Base-by-base conservation (phyloP, 2,329 filamentous ascomycete genomes). In the Chaetomium strumarium region DNA sequence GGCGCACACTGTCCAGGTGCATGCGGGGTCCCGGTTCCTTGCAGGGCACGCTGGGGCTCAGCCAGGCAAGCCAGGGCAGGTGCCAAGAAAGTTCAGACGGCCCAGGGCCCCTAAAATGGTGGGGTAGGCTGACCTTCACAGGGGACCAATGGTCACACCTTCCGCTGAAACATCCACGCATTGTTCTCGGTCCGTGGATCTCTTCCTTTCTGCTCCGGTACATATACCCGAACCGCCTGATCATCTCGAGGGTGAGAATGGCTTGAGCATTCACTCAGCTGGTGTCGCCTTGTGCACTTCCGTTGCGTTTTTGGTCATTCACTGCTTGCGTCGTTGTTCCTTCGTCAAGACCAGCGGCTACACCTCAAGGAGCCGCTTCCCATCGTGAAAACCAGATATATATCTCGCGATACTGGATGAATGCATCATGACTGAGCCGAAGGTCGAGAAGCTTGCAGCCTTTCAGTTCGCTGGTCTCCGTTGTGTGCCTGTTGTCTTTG, bases 51-150 rank as follows among this genome's bases (percentile, higher is more conserved):
- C n/a, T n/a, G n/a, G n/a, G n/a, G n/a, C n/a, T n/a, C n/a, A n/a
- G n/a, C n/a, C n/a, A n/a, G n/a, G n/a, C n/a, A n/a, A n/a, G n/a
- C n/a, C n/a, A 24, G 4, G 24, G 24, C 24, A 24, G 24, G 24
- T 24, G 24, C 24, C 24, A 24, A 24, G 24, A 24, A 24, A 24
- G 24, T 7, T 24, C 4, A 24, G 14, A 33, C 16, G 46, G n/a
- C n/a, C n/a, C n/a, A n/a, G n/a, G 46, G 31, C 7, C 17, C 11
- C n/a, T 42, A 24, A n/a, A n/a, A 38, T 48, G 50, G 50, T 48
- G 45, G 50, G 50, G 50, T 44, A 36, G 40, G 45, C 39, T 44
- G 24, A 48, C 19, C 39, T 31, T 8, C 37, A 20, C 38, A 33
- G 29, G 24, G 46, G 24, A 34, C 16, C 24, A 14, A 9, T 17